A percentile compares a stretch with the other conserved stretches of the same genome.
Evolutionary conservation across 306 rosid genomes (phyloP).

Genomic region (Vigna mungo): DNA sequence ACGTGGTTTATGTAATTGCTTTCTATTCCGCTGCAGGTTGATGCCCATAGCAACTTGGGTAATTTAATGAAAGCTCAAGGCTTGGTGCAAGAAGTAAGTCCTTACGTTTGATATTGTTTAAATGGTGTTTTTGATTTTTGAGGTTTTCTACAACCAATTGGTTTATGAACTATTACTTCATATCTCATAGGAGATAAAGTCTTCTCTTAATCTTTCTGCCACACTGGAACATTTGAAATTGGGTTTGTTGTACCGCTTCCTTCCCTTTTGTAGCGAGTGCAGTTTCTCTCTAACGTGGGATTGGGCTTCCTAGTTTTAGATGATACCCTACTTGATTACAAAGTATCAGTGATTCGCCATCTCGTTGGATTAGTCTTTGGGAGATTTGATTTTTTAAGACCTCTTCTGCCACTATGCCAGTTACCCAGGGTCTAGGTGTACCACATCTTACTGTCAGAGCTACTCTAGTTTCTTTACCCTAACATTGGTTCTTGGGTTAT

Average conservation of each 20-base stretch:
- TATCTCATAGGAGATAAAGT: slow-evolving; percentile 4
- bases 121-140: slow-evolving; percentile 26
- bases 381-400: slow-evolving; percentile 18
- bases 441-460: slow-evolving; percentile 29
- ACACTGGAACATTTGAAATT: slow-evolving; percentile 32
- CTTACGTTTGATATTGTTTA: slow-evolving; percentile 27
- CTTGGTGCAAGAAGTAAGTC: slow-evolving; percentile 90
- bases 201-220: slow-evolving; percentile 20
- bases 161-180: slow-evolving; percentile 25
- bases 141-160: not conserved
- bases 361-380: slow-evolving; percentile 17
- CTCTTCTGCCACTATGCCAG: slow-evolving; percentile 32
- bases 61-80: slow-evolving; percentile 67
- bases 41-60: slow-evolving; percentile 66
- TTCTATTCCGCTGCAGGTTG: slow-evolving; percentile 47
- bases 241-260: slow-evolving; percentile 37
- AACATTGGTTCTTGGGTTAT: slow-evolving; percentile 34
- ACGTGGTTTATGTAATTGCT: slow-evolving; percentile 15
- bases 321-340: slow-evolving; percentile 39
- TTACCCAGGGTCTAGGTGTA: slow-evolving; percentile 30
- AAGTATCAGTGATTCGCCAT: slow-evolving; percentile 40
- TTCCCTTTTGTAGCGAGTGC: slow-evolving; percentile 19
- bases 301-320: slow-evolving; percentile 36
- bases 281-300: slow-evolving; percentile 37
- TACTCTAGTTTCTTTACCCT: slow-evolving; percentile 34